A percentile compares a stretch with the other conserved stretches of the same genome.
phyloP scores from a whole-genome alignment of 1,284 basidiomycete species.

The Anthracocystis setariae region DNA sequence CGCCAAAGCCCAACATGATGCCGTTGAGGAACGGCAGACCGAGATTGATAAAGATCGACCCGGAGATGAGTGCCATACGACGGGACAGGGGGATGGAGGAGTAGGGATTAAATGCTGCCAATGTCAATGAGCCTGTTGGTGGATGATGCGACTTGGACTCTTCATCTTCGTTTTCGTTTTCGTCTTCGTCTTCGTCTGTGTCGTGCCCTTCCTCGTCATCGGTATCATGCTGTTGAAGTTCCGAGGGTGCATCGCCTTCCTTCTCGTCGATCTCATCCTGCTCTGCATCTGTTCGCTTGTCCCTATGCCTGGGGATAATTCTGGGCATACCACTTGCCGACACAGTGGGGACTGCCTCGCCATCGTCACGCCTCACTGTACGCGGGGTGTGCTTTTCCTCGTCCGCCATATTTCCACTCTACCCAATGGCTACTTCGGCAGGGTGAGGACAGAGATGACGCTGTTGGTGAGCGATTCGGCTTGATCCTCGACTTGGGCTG shows the following conservation, averaged over 20 bases:
- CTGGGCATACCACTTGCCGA: conserved; percentile 58
- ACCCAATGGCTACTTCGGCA: conserved; percentile 14
- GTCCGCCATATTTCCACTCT: conserved; percentile 4
- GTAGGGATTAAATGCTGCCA: conserved; percentile 56
- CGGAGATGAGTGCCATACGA: conserved; percentile 71
- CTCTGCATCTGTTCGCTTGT: conserved; percentile 16
- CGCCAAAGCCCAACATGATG: conserved; percentile 97
- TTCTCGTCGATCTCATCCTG: conserved; percentile 36
- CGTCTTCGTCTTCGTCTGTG: conserved; percentile 11
- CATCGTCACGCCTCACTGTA: conserved; percentile 13
- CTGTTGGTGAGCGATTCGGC: conserved; percentile 23
- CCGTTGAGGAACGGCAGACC: conserved; percentile 94
- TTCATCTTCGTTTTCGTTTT: conserved; percentile 9
- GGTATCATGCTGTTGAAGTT: conserved; percentile 9
- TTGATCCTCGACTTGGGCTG: background rate
- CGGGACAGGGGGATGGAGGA: conserved; percentile 42
- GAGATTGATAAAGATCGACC: conserved; percentile 89
- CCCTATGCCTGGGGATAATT: conserved; percentile 46
- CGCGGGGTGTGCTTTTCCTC: conserved; percentile 25
- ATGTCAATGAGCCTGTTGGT: conserved; percentile 60
- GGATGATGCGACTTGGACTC: conserved; percentile 20
- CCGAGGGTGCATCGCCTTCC: conserved; percentile 17
- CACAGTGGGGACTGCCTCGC: conserved; percentile 49
- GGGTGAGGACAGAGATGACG: conserved; percentile 23
- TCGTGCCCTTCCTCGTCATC: conserved; percentile 17